These are phyloP conservation scores for Leishmania gerbilli DNA, from an alignment of 208 protist genomes.

Conservation along the genomic window DNA sequence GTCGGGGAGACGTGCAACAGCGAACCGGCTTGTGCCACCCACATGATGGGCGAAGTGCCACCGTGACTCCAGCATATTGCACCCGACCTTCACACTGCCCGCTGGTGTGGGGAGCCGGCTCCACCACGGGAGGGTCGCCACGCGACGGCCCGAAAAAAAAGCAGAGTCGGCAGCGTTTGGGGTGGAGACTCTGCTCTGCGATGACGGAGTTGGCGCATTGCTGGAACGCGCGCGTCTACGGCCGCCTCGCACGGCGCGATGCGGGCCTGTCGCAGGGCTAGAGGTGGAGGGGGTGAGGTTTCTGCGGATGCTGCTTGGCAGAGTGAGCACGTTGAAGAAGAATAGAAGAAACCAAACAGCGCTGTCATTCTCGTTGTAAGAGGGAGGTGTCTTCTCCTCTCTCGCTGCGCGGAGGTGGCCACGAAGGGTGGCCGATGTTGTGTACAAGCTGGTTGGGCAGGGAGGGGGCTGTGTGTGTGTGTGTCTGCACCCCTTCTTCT, in stretches of 20 bases:
- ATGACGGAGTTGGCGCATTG: not conserved
- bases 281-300: not conserved
- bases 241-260: not conserved
- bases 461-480: too few species aligned
- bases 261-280: not conserved
- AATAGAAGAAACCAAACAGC: not conserved
- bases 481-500: not conserved
- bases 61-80: not conserved
- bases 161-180: too few species aligned
- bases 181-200: too few species aligned
- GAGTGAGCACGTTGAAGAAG: not conserved
- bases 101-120: not conserved
- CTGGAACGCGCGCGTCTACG: not conserved
- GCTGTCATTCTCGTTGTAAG: not conserved
- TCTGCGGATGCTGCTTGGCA: not conserved
- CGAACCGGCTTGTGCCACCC: not conserved
- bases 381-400: not conserved
- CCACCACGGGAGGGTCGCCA: too few species aligned
- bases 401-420: not conserved
- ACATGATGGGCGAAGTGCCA: not conserved
- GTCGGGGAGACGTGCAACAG: not conserved
- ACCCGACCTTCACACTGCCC: too few species aligned
- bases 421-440: not conserved
- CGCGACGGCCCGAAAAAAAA: too few species aligned
- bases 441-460: not conserved